Evolutionary conservation across 2,329 filamentous ascomycete genomes (phyloP), one percentile per base, ranked within the genome.

Genomic region (Nothopassalora personata): DNA sequence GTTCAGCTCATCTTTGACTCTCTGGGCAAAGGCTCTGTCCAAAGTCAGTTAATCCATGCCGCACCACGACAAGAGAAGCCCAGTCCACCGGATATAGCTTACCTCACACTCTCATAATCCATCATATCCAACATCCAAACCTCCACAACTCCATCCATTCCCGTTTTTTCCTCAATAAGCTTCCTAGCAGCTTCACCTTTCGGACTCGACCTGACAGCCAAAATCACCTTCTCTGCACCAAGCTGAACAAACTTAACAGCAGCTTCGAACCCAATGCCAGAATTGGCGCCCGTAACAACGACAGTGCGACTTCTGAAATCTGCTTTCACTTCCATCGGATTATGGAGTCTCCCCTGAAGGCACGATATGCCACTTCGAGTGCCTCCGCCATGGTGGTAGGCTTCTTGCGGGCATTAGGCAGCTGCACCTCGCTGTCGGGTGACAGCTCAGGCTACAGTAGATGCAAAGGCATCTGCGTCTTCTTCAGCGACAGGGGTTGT

Each of bases 261-360:
- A 5, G 74, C 72, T 61, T 74, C 72, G 54, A 72, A 67, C 4
- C 75, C 75, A 15, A 77, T 63, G n/a, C 76, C 75, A 1, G 67
- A 69, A 46, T 73, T 77, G 8, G 71, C 68, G 11, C 75, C 75
- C 13, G 75, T 70, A 30, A 70, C 58, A 27, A 70, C 43, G 45
- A 68, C 57, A 13, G 45, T 68, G 19, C 61, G 58, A 23, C 59
- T 63, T 15, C 56, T 30, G 55, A 68, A 68, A 11, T 64, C 62
- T 10, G 60, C 50, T 13, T 47, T 50, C 4, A 46, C 49, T 28
- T 50, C 52, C 19, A 28, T 15, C 3, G 57, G 51, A n/a, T 15
- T 23, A 5, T 43, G 8, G 5, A 54, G 47, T 11, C 36, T 36
- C 18, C 31, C 57, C 10, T 19, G 8, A 50, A 9, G 7, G 34